Conservation (phyloP, 176 grass and related monocot species). For the Panicum miliaceum region DNA sequence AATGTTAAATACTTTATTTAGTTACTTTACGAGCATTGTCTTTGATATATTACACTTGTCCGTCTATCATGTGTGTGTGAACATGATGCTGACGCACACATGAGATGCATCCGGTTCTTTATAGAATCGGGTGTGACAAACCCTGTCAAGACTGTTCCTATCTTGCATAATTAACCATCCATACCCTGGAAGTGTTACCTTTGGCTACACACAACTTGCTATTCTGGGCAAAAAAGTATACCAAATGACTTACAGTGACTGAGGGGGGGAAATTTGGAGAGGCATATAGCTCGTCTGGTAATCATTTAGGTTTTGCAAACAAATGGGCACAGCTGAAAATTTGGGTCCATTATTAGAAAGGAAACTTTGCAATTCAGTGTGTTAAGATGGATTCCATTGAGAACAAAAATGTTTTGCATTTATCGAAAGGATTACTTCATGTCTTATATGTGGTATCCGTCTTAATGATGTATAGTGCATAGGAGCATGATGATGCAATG, state of each 20-base stretch:
- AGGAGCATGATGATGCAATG: conserved; percentile 9
- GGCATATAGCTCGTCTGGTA: neutral
- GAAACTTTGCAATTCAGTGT: neutral
- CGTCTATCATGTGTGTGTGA: too few species aligned
- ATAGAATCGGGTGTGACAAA: too few species aligned
- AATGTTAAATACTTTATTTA: too few species aligned
- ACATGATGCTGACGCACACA: too few species aligned
- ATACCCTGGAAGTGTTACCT: neutral
- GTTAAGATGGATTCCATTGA: neutral
- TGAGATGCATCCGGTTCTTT: too few species aligned
- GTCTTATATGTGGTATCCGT: neutral
- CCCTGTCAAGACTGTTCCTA: neutral
- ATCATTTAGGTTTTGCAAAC: conserved; percentile 12
- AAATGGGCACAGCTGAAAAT: neutral
- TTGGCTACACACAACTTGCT: neutral
- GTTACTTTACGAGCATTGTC: too few species aligned
- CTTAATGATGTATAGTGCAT: neutral
- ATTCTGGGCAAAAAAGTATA: neutral
- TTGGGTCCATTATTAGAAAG: neutral
- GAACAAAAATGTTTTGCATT: neutral
- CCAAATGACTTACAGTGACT: too few species aligned
- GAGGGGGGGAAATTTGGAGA: neutral
- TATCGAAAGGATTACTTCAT: neutral
- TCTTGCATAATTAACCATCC: neutral
- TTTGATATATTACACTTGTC: too few species aligned